Percentiles rank a stretch among this genome's conserved stretches.
These are phyloP conservation scores for Phlebopus sp. DNA, from an alignment of 1,284 basidiomycete genomes.

Conservation along the genomic window DNA sequence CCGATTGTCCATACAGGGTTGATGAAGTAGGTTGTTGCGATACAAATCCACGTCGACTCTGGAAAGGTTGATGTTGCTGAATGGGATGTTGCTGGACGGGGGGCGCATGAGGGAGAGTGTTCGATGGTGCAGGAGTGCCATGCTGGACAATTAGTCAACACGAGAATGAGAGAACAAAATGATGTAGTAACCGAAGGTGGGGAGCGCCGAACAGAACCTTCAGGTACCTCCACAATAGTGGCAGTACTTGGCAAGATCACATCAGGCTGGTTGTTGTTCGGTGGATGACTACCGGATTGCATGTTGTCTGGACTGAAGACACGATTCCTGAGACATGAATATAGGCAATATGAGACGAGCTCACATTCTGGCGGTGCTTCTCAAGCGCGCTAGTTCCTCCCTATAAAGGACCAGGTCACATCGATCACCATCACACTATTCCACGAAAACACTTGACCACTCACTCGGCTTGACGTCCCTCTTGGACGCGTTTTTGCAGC, in stretches of 20 bases:
- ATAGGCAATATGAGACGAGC: conserved; percentile 3
- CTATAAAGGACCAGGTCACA: conserved; percentile 10
- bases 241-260: conserved; percentile 29
- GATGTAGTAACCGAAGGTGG: conserved; percentile 16
- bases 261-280: conserved; percentile 13
- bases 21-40: background rate
- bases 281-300: conserved; percentile 12
- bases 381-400: conserved; percentile 19
- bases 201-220: conserved; percentile 9
- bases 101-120: background rate
- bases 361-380: conserved; percentile 16
- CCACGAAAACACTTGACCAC: conserved; percentile 7
- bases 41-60: background rate
- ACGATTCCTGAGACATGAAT: background rate
- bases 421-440: conserved; percentile 1
- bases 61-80: background rate
- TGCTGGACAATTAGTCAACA: conserved; percentile 9
- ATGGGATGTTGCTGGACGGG: conserved; percentile 7
- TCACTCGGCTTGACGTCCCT: conserved; percentile 37
- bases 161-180: conserved; percentile 8
- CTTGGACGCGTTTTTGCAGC: conserved; percentile 26
- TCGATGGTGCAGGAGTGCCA: background rate
- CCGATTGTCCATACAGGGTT: conserved; percentile 10
- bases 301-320: conserved; percentile 4
- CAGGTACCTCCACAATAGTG: conserved; percentile 29